Percentiles rank a stretch among this genome's conserved stretches.
These are phyloP conservation scores for Musa troglodytarum DNA, from an alignment of 176 grass and related monocot genomes.

Conservation along the genomic window DNA sequence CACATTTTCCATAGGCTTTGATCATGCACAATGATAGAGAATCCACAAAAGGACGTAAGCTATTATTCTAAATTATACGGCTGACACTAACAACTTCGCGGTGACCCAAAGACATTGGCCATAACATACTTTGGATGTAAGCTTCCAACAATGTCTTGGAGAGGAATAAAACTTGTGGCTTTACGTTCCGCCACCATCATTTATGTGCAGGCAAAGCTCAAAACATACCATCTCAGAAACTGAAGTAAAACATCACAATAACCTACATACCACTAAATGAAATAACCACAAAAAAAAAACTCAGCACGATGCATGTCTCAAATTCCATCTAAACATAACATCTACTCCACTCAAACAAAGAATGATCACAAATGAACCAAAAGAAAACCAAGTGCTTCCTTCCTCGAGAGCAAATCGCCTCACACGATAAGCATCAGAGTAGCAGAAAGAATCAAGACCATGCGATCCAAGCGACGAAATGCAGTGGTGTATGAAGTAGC, in stretches of 20 bases:
- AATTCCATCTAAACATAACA: background rate
- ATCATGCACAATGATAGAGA: no score
- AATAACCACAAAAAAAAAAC: background rate
- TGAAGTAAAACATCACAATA: background rate
- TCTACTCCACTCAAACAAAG: background rate
- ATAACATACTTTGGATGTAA: no score
- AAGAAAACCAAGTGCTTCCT: background rate
- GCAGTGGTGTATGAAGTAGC: background rate
- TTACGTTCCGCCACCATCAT: no score
- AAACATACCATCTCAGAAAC: background rate
- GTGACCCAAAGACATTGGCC: no score
- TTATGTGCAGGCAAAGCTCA: no score
- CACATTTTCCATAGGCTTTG: no score
- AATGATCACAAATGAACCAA: background rate
- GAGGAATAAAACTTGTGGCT: no score
- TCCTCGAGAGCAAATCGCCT: background rate
- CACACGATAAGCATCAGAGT: background rate
- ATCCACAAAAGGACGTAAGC: no score
- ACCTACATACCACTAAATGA: background rate
- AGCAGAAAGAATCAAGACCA: background rate
- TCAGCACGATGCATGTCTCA: background rate
- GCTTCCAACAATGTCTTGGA: no score
- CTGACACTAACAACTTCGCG: no score
- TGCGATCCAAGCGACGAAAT: background rate
- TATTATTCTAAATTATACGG: no score